Evolutionary conservation across 306 rosid genomes (phyloP).

Genomic region (Citrullus mucosospermus): DNA sequence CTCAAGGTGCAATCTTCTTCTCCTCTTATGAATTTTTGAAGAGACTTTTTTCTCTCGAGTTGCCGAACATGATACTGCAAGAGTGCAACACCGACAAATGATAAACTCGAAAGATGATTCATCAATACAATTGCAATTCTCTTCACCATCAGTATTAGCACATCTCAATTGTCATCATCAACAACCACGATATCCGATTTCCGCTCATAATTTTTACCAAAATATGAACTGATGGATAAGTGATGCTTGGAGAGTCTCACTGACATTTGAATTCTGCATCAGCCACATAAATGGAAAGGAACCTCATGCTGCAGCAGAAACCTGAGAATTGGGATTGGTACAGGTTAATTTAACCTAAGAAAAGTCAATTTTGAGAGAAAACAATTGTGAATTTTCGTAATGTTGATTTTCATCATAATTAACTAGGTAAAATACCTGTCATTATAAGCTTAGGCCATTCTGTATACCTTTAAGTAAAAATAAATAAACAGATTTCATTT

Average conservation of each 20-base stretch:
- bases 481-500: not conserved
- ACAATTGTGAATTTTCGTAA: not conserved
- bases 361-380: not conserved
- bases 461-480: not conserved
- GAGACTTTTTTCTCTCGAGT: constrained; percentile 41
- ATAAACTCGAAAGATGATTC: constrained; percentile 3
- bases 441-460: not conserved
- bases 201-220: not conserved
- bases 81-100: constrained; percentile 1
- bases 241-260: not conserved
- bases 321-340: not conserved
- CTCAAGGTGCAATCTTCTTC: constrained; percentile 94
- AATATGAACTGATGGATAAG: not conserved
- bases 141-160: constrained; percentile 8
- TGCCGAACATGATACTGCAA: constrained; percentile 13
- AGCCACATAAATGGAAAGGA: not conserved
- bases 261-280: not conserved
- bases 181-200: constrained; percentile 9
- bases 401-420: not conserved
- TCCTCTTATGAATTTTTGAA: constrained; percentile 81
- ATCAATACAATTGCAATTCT: not conserved
- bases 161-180: constrained; percentile 4
- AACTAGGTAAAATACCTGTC: not conserved
- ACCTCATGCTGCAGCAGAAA: not conserved
- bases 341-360: not conserved